Base-by-base conservation (phyloP, 2,329 filamentous ascomycete genomes). In the Aureobasidium sp. region DNA sequence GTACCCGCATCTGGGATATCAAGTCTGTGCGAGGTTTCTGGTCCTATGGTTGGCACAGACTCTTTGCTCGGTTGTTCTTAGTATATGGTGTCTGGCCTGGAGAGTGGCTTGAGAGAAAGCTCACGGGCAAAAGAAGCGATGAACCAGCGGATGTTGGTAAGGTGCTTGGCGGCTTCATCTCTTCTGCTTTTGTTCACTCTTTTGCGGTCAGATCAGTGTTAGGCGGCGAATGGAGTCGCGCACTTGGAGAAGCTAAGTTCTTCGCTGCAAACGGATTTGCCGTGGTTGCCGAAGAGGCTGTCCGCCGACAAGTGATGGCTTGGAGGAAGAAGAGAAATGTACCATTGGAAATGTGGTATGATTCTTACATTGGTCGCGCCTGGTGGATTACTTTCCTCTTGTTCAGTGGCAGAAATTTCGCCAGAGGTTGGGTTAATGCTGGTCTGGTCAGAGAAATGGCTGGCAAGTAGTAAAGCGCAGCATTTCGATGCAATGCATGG, bases 41-140 rank as follows among this genome's bases (percentile, higher is more conserved):
- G 76, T 74, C 73, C 7, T 77, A 76, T 55, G 76, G 76, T 26
- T 78, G 76, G 76, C 76, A 78, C 65, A 69, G 76, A 6, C 67
- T 78, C 0, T 78, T 78, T 61, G 76, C 76, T 1, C 70, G 76
- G 9, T 65, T 78, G 20, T 78, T 78, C 64, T 69, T 78, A 5
- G 76, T 78, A 5, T 78, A 77, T 62, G 76, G 76, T 6, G 73
- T 78, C 13, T 78, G 76, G 76, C 76, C 76, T 1, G 76, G 76
- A 3, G 75, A 78, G 64, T 78, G 74, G 73, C 15, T 75, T 0
- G 76, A 78, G 66, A 66, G 75, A 12, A 76, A 70, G 62, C 47
- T 78, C 23, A 70, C 69, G 5, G 71, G 75, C 9, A 78, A 77
- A 64, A 32, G 62, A 1, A 7, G 41, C 0, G 66, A 72, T 20